A percentile compares a stretch with the other conserved stretches of the same genome.
These are phyloP conservation scores for Amylocystis lapponica DNA, from an alignment of 768 basidiomycete species.

Conservation along the genomic window DNA sequence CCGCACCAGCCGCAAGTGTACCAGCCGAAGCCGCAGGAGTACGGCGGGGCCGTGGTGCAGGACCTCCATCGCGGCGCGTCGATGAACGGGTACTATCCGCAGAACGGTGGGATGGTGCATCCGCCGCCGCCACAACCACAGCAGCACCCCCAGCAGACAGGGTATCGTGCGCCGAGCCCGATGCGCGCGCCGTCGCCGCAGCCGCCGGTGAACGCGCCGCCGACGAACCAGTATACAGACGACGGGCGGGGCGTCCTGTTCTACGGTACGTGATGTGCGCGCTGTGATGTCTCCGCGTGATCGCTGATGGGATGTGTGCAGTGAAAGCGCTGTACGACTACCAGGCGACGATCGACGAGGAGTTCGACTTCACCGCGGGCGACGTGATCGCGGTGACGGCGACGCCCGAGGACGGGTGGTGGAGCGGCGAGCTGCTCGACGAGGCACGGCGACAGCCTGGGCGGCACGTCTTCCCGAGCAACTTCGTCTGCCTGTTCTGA, in stretches of 20 bases:
- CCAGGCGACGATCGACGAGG: slow-evolving; percentile 77
- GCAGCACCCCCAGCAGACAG: slow-evolving; percentile 30
- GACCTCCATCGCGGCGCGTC: slow-evolving; percentile 25
- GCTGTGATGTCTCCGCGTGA: too few species aligned
- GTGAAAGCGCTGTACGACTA: slow-evolving; percentile 92
- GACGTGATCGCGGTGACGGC: slow-evolving; percentile 95
- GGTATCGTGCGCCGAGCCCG: slow-evolving; percentile 38
- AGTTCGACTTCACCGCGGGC: slow-evolving; percentile 93
- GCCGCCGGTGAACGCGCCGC: slow-evolving; percentile 23
- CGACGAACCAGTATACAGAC: slow-evolving; percentile 61
- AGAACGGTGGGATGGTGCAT: slow-evolving; percentile 22
- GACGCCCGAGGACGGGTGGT: slow-evolving; percentile 97
- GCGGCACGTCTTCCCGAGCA: slow-evolving; percentile 81
- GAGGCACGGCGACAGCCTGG: slow-evolving; percentile 66
- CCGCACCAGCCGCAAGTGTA: slow-evolving; percentile 22
- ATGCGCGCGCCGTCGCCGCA: slow-evolving; percentile 48
- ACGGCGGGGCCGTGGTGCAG: slow-evolving; percentile 11
- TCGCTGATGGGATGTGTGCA: slow-evolving; percentile 24
- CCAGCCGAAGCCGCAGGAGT: slow-evolving; percentile 9
- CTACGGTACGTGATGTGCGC: slow-evolving; percentile 82
- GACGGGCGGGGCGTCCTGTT: slow-evolving; percentile 80
- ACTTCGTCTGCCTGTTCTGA: slow-evolving; percentile 78
- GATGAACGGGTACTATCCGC: slow-evolving; percentile 28
- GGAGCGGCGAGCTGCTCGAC: slow-evolving; percentile 86
- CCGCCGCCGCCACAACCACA: slow-evolving; percentile 20